These are phyloP conservation scores for Solanum habrochaites DNA, from an alignment of 257 asterid genomes.

Conservation along the genomic window DNA sequence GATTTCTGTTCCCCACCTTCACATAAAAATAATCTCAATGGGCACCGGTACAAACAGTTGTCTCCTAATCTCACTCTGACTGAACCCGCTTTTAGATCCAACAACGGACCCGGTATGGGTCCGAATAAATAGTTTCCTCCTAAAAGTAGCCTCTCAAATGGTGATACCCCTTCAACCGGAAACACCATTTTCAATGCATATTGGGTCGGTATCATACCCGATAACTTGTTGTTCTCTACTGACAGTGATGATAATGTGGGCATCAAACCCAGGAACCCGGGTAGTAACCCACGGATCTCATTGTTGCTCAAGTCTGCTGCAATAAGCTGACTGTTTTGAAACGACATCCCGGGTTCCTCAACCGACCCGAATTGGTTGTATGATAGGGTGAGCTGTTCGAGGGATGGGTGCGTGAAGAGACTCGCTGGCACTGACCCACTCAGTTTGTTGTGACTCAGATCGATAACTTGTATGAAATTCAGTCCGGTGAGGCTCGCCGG, in stretches of 20 bases:
- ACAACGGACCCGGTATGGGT: conserved; percentile 61
- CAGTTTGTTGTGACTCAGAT: conserved; percentile 70
- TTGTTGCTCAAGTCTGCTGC: conserved; percentile 67
- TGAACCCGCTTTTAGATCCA: conserved; percentile 65
- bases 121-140: conserved; percentile 80
- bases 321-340: conserved; percentile 38
- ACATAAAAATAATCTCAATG: conserved; percentile 58
- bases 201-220: conserved; percentile 57
- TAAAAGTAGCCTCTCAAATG: conserved; percentile 52
- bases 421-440: conserved; percentile 51
- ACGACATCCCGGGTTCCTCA: conserved; percentile 27
- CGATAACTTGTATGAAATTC: conserved; percentile 43
- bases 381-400: conserved; percentile 62
- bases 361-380: conserved; percentile 45
- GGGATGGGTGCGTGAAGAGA: conserved; percentile 55
- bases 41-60: conserved; percentile 81
- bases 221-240: conserved; percentile 47
- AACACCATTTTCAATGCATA: conserved; percentile 32
- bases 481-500: conserved; percentile 19
- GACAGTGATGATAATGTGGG: conserved; percentile 58
- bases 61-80: conserved; percentile 57
- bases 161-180: conserved; percentile 38
- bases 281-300: conserved; percentile 51
- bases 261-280: conserved; percentile 67
- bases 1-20: conserved; percentile 83